Evolutionary conservation across 2,329 filamentous ascomycete species (phyloP), one percentile per base, ranked within the genome.

Genomic region (Aspergillus brunneoviolaceus): DNA sequence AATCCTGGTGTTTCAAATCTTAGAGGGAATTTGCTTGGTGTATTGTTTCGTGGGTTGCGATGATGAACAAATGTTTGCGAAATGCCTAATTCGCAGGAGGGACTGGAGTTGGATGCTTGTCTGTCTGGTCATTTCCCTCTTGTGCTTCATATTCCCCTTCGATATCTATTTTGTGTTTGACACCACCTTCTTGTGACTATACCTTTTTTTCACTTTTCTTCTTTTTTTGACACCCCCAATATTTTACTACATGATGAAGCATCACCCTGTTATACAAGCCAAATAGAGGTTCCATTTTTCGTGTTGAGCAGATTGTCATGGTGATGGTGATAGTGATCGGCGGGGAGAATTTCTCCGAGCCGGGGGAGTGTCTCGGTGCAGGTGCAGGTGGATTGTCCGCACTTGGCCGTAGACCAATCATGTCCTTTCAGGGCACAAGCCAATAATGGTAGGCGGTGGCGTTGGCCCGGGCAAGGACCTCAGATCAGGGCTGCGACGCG

Each of bases 21-120:
- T 55, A 55, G 39, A 53, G 23, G 6, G 42, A 49, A 51, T 45
- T 59, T 52, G 60, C n/a, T 59, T 53, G 51, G 55, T 65, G 56
- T 63, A 58, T 64, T 64, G 54, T 12, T 35, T 51, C 57, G 39
- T 45, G 39, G 16, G 12, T n/a, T 62, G 57, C 60, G 60, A 63
- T 63, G 65, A 65, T 59, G 54, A 53, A 64, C 48, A 58, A 65
- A 62, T 51, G 62, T 65, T 62, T 67, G 60, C 64, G 60, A 58
- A 60, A 64, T 61, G 64, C 64, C 66, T 55, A 61, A 62, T 59
- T 65, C 57, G 65, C 63, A 63, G 59, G 63, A 63, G 61, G 58
- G 61, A 59, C 58, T 58, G 66, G 67, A 65, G 63, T 68, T 55
- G 58, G 60, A 60, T 60, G 51, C 62, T 51, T 29, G 39, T 48